Conservation (phyloP, 1,139 yeast genomes). For the Debaryomyces nepalensis region DNA sequence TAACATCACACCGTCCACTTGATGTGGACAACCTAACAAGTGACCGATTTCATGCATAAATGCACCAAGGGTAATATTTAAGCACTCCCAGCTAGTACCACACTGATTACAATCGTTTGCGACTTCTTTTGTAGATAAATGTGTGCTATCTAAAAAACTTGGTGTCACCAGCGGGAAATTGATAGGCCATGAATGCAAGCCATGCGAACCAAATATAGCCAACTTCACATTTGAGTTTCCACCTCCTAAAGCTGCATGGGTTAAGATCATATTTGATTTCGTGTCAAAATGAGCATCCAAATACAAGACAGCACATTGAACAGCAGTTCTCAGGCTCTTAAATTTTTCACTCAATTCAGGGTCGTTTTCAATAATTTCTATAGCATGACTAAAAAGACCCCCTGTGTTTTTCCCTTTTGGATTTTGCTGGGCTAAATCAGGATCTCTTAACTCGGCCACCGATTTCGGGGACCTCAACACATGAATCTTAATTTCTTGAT, state of each 20-base stretch:
- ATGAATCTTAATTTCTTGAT: conserved; percentile 78
- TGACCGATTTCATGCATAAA: conserved; percentile 97
- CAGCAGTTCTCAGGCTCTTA: conserved; percentile 41
- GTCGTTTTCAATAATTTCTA: conserved; percentile 60
- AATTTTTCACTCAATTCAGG: conserved; percentile 34
- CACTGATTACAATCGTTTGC: conserved; percentile 89
- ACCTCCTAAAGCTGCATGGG: conserved; percentile 96
- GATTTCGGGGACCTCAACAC: conserved; percentile 69
- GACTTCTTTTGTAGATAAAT: conserved; percentile 65
- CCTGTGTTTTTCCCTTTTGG: conserved; percentile 72
- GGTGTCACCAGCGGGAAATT: conserved; percentile 71
- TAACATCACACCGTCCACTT: conserved; percentile 86
- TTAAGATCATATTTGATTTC: conserved; percentile 59
- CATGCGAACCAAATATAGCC: conserved; percentile 95
- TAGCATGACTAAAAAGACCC: conserved; percentile 76
- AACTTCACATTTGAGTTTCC: conserved; percentile 70
- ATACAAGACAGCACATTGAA: conserved; percentile 83
- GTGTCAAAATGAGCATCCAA: conserved; percentile 87
- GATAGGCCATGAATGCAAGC: conserved; percentile 87
- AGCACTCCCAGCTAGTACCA: conserved; percentile 89
- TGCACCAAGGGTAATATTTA: conserved; percentile 87
- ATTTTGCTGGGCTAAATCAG: conserved; percentile 87
- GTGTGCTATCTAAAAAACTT: conserved; percentile 72
- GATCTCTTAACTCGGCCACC: conserved; percentile 72
- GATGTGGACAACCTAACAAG: conserved; percentile 88